Percentiles rank a stretch among this genome's conserved stretches.
Evolutionary conservation across 2,329 filamentous ascomycete genomes (phyloP).

Genomic region (Ceratocystiopsis minuta): DNA sequence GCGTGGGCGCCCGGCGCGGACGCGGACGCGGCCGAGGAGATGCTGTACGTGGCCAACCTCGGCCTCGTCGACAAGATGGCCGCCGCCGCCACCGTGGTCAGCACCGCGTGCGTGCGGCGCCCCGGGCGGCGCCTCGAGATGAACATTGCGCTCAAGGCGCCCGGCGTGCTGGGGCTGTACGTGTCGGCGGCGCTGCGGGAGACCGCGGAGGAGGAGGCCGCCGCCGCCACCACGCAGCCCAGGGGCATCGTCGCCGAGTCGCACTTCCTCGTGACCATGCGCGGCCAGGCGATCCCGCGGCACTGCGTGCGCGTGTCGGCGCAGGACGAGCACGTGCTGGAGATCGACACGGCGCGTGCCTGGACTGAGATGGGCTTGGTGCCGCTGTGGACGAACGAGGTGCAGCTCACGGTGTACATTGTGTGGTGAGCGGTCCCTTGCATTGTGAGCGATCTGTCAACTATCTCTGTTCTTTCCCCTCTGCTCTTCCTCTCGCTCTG

Average conservation of each 20-base stretch:
- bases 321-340: constrained; percentile 41
- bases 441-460: neutral
- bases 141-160: constrained; percentile 56
- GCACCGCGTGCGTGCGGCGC: constrained; percentile 31
- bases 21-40: constrained; percentile 10
- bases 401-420: constrained; percentile 47
- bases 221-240: constrained; percentile 28
- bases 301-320: constrained; percentile 43
- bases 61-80: constrained; percentile 82
- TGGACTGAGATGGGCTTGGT: constrained; percentile 59
- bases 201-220: too few relatives aligned
- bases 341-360: constrained; percentile 58
- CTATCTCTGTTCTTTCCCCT: neutral
- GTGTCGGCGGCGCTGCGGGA: constrained; percentile 33
- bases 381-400: constrained; percentile 65
- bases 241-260: constrained; percentile 26
- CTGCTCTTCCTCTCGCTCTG: neutral
- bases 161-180: constrained; percentile 62
- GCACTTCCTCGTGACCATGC: constrained; percentile 58
- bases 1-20: constrained; percentile 27
- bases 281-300: constrained; percentile 49
- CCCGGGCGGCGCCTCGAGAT: constrained; percentile 39
- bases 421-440: too few relatives aligned
- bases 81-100: constrained; percentile 58
- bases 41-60: constrained; percentile 49